These are phyloP conservation scores for Neurospora sp. DNA, from an alignment of 495 filamentous ascomycete genomes.

Conservation along the genomic window DNA sequence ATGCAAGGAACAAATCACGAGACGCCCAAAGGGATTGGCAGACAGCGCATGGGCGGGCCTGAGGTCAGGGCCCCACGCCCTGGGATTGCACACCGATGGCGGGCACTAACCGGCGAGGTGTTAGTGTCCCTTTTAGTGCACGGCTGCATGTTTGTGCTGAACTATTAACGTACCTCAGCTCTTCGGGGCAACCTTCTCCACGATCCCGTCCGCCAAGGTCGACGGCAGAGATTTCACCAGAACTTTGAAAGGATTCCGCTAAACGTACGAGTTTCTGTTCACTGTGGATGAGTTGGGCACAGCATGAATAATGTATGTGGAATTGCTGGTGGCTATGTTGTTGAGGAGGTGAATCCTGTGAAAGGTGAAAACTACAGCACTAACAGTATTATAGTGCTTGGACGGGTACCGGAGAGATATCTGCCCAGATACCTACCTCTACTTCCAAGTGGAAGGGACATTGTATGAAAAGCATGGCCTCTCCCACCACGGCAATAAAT, in stretches of 20 bases:
- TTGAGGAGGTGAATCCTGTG: not conserved
- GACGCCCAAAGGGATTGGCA: conserved; percentile 3
- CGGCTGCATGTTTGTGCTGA: conserved; percentile 15
- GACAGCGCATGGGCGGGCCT: not conserved
- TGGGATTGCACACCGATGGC: not conserved
- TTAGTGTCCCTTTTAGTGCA: conserved; percentile 13
- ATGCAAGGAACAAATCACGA: conserved; percentile 29
- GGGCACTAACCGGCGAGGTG: conserved; percentile 2
- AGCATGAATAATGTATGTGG: not conserved
- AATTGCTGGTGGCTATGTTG: not conserved
- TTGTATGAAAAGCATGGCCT: not conserved
- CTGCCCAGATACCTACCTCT: not conserved
- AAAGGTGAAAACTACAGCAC: not conserved
- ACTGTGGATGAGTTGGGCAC: not conserved
- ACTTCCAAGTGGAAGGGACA: not conserved
- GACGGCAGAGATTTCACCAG: not conserved
- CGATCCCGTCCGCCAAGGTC: not conserved
- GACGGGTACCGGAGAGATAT: not conserved
- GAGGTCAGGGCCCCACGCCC: conserved; percentile 19
- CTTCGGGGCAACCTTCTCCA: not conserved
- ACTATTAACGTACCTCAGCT: not conserved
- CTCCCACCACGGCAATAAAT: not conserved
- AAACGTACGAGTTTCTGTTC: not conserved
- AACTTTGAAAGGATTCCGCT: not conserved
- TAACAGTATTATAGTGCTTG: not conserved